Base-by-base conservation (phyloP, 1,139 yeast genomes). In the Suhomyces taliae region DNA sequence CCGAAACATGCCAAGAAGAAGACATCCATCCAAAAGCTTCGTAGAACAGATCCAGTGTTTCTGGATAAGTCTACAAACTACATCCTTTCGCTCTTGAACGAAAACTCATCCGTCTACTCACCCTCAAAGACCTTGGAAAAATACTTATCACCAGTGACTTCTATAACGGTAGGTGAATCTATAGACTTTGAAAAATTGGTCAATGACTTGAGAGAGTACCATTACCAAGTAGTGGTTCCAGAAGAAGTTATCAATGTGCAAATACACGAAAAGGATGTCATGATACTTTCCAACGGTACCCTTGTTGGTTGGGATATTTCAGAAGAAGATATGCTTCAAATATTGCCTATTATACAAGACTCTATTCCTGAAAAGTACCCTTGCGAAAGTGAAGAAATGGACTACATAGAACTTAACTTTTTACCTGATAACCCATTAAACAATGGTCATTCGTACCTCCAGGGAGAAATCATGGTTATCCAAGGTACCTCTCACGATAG, bases 381-480 rank as follows among this genome's bases (percentile, higher is more conserved):
- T 2, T 70, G 74, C 11, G 97, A 90, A 57, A 81, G 90, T 37
- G 97, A 90, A 59, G 97, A 90, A 58, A 80, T 90, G 81, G 97
- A 90, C 62, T 90, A 73, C 66, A 69, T 88, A n/a, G 93, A 87
- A 48, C 61, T 79, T 9, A 55, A 19, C 9, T 47, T 43, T 26
- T 42, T 59, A 29, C 60, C 63, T 1, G 62, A 62, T 7, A 65
- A 63, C 36, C 65, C 65, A 7, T 56, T 59, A 33, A 60, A 63
- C 42, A 56, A 61, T 29, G 70, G 70, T 10, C 60, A 61, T 41
- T 74, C 81, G 2, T 72, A 67, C 47, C 74, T 85, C 67, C 79
- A 81, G 36, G 90, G 90, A 4, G 96, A 89, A 52, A 76, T 85
- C 4, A 79, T 89, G 50, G 74, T 85, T 24, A 74, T 89, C 14